Evolutionary conservation across 116 monocot species (phyloP), one percentile per base, ranked within the genome.

Genomic region (Zostera marina): DNA sequence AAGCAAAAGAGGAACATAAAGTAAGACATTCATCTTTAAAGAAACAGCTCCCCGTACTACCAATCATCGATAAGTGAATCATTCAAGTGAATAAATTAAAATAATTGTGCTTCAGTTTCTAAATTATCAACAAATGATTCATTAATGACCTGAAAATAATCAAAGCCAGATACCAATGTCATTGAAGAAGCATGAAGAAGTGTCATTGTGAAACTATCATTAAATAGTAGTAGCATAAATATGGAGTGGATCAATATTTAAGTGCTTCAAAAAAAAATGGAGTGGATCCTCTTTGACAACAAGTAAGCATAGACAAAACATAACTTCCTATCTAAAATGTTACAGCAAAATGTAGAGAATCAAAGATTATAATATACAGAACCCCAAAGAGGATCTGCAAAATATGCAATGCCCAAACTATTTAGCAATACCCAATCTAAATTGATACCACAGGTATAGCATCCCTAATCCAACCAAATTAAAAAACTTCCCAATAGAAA

Each of bases 11-110:
- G 94, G 94, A 62, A 88, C 84, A 82, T 69, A 94, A 52, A 94
- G 85, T 54, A 94, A 85, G 23, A 94, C 82, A 65, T 88, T 94
- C 94, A 88, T 88, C 75, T 94, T 94, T 55, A 94, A 69, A 53
- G 94, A 94, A 22, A 94, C 81, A 67, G 94, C 88, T 72, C 64
- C 88, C n/a, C n/a, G n/a, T n/a, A 80, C 88, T 82, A 74, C 44
- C 74, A 46, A 17, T n/a, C n/a, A n/a, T n/a, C n/a, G n/a, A n/a
- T n/a, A n/a, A n/a, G n/a, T n/a, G n/a, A n/a, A n/a, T n/a, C n/a
- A n/a, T n/a, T n/a, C 32, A 55, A 69, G 9, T 45, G 10, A 52
- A 53, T 15, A 44, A 41, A 52, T 8, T 42, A 42, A 43, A 38
- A 16, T 44, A 3, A 14, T 1, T 38, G 19, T 10, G 40, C 7